phyloP scores from a whole-genome alignment of 257 asterid species.

The Paraleonurus japonicus region DNA sequence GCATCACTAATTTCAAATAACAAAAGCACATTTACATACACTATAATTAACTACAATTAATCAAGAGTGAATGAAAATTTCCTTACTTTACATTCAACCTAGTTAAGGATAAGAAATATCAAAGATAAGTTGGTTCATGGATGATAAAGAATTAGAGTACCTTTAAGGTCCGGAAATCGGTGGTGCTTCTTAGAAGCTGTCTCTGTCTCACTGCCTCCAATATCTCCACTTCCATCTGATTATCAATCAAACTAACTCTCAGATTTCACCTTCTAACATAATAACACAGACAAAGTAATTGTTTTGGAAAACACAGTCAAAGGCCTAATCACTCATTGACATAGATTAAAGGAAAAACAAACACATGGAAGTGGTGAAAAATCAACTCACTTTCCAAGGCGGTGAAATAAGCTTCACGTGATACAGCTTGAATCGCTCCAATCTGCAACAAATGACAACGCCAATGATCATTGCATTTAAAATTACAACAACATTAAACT shows the following conservation, averaged over 20 bases:
- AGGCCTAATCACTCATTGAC: background rate
- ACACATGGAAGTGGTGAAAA: background rate
- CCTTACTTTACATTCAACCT: background rate
- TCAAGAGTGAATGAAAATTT: background rate
- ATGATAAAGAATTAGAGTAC: conserved; percentile 23
- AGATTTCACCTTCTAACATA: background rate
- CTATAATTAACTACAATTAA: background rate
- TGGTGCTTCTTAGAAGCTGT: conserved; percentile 50
- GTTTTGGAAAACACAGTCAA: background rate
- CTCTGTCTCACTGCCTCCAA: conserved; percentile 38
- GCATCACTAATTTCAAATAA: background rate
- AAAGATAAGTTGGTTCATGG: background rate
- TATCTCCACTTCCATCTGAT: conserved; percentile 55
- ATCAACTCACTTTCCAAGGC: conserved; percentile 62
- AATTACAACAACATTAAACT: background rate
- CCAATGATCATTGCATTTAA: background rate
- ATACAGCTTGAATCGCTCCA: conserved; percentile 84
- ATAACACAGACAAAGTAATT: background rate
- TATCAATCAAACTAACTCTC: background rate
- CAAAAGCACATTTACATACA: background rate
- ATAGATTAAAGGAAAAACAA: background rate
- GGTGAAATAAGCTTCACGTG: conserved; percentile 74
- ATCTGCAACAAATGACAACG: conserved; percentile 41
- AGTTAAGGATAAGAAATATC: background rate
- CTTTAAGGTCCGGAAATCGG: conserved; percentile 66